Conservation (phyloP, 2,329 filamentous ascomycete species). For the Tolypocladium album region DNA sequence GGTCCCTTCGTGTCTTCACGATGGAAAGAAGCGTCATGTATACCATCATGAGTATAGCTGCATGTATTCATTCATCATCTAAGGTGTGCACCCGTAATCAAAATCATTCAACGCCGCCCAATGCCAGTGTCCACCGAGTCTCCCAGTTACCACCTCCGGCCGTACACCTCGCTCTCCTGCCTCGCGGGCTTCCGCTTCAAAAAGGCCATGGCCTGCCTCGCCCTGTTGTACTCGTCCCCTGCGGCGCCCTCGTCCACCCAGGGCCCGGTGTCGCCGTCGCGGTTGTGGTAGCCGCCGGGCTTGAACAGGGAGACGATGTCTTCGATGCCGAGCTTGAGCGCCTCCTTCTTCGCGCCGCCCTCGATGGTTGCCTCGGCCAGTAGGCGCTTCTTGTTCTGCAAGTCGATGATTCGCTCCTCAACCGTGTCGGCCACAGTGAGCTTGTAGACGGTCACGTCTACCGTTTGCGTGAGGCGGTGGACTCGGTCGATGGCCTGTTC, state of each 20-base stretch:
- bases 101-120: not conserved
- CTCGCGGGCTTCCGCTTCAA: conserved; percentile 17
- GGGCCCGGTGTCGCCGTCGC: conserved; percentile 18
- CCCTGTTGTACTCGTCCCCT: conserved; percentile 9
- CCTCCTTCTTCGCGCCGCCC: conserved; percentile 58
- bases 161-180: conserved; percentile 28
- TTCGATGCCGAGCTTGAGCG: conserved; percentile 78
- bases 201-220: conserved; percentile 11
- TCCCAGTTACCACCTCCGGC: conserved; percentile 25
- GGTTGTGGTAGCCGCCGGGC: conserved; percentile 37
- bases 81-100: not conserved
- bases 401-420: conserved; percentile 86
- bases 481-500: conserved; percentile 98
- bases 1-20: not conserved
- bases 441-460: conserved; percentile 92
- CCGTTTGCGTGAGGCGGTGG: conserved; percentile 92
- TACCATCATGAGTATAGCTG: not conserved
- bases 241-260: conserved; percentile 5
- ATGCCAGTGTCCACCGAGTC: not conserved
- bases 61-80: not conserved
- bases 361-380: conserved; percentile 90
- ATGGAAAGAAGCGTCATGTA: not conserved
- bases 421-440: conserved; percentile 80
- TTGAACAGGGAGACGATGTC: conserved; percentile 90
- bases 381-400: conserved; percentile 88